Conservation (phyloP, 2,329 filamentous ascomycete genomes). For the Apiospora phragmitis region DNA sequence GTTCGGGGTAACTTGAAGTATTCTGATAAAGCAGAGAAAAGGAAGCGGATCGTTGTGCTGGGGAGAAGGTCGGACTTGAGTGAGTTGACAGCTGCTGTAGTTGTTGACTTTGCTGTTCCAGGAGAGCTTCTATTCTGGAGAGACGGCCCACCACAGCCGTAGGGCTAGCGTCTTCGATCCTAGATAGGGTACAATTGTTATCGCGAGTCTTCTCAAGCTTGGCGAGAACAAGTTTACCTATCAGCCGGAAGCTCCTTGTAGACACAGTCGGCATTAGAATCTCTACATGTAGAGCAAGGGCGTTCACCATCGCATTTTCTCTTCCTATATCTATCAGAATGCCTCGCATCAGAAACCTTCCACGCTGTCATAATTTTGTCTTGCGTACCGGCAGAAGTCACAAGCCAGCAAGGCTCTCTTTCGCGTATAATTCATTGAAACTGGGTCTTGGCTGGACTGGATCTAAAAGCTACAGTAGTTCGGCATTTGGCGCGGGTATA, state of each 20-base stretch:
- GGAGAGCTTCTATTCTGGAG: conserved; percentile 37
- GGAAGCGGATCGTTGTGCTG: conserved; percentile 25
- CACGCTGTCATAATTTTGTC: conserved; percentile 7
- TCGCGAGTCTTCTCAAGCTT: neutral
- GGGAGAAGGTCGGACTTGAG: conserved; percentile 25
- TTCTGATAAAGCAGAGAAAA: conserved; percentile 21
- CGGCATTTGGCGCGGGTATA: neutral
- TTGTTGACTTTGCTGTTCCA: conserved; percentile 33
- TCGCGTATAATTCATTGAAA: conserved; percentile 6
- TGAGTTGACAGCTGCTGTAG: conserved; percentile 25
- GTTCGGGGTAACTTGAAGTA: conserved; percentile 23
- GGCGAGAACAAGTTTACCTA: conserved; percentile 23
- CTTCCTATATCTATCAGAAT: conserved; percentile 34
- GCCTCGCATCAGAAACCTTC: conserved; percentile 17
- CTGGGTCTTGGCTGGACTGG: neutral
- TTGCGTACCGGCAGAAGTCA: conserved; percentile 37
- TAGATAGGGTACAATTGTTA: conserved; percentile 12
- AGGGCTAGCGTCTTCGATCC: conserved; percentile 35
- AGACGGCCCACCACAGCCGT: conserved; percentile 38
- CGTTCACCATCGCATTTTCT: conserved; percentile 39
- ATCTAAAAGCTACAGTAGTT: neutral
- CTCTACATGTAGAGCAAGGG: conserved; percentile 39
- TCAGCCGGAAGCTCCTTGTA: conserved; percentile 40
- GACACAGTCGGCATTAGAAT: conserved; percentile 39
- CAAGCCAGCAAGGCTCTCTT: conserved; percentile 38